phyloP scores from a whole-genome alignment of 2,329 filamentous ascomycete species.

The Kalmusia sp. region DNA sequence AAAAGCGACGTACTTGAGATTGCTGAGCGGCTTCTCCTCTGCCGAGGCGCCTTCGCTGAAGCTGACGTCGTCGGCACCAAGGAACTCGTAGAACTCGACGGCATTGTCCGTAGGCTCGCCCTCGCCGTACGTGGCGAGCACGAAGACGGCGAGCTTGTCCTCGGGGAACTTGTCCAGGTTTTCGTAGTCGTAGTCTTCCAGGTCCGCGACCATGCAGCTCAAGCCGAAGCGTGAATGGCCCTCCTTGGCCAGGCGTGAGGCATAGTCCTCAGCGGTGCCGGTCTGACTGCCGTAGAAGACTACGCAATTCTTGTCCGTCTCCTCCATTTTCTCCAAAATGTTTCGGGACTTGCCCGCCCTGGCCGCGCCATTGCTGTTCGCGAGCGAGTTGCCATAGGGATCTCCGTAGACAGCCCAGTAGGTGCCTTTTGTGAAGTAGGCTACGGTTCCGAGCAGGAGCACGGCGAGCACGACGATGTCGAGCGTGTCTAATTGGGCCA shows the following conservation, averaged over 20 bases:
- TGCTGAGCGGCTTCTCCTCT: conserved; percentile 75
- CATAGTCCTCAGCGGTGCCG: conserved; percentile 97
- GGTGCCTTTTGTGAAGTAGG: conserved; percentile 97
- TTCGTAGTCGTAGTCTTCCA: conserved; percentile 97
- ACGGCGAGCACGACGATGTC: conserved; percentile 89
- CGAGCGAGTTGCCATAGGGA: conserved; percentile 80
- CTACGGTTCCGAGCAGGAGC: conserved; percentile 84
- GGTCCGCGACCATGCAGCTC: conserved; percentile 96
- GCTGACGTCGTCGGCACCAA: conserved; percentile 78
- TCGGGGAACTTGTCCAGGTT: conserved; percentile 87
- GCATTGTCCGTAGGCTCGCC: conserved; percentile 98
- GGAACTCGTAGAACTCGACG: conserved; percentile 98
- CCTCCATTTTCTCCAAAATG: conserved; percentile 94
- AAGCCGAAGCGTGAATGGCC: conserved; percentile 94
- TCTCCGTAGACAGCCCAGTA: conserved; percentile 91
- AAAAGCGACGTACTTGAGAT: conserved; percentile 92
- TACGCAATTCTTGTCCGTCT: conserved; percentile 94
- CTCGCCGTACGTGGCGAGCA: conserved; percentile 96
- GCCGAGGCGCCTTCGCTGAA: conserved; percentile 74
- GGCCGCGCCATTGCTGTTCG: conserved; percentile 68
- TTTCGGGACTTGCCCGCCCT: conserved; percentile 88
- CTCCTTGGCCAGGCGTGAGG: conserved; percentile 94
- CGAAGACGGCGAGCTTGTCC: conserved; percentile 93
- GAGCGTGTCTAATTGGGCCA: conserved; percentile 96
- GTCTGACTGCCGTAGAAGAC: conserved; percentile 99